A percentile compares a stretch with the other conserved stretches of the same genome.
Conservation (phyloP, 1,284 basidiomycete species). For the Gomphus sp. region DNA sequence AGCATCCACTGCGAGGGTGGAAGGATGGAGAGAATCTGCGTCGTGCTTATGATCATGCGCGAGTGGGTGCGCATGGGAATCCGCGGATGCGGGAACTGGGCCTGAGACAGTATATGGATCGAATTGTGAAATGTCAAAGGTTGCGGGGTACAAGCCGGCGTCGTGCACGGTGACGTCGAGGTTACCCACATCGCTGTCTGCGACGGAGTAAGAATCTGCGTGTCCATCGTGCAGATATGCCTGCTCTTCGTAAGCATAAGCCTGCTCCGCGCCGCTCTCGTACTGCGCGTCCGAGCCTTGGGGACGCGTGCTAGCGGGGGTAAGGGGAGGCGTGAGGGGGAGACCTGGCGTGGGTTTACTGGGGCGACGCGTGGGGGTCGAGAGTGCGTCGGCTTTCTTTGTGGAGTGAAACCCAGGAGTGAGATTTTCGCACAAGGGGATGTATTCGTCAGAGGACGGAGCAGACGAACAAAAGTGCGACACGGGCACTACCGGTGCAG, state of each 20-base stretch:
- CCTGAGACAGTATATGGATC: not conserved
- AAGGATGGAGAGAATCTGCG: not conserved
- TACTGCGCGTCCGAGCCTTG: not conserved
- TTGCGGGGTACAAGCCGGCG: not conserved
- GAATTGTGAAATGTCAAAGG: conserved; percentile 1
- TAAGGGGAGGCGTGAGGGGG: conserved; percentile 8
- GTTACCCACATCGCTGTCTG: too few relatives aligned
- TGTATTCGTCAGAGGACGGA: too few relatives aligned
- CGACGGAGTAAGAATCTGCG: not conserved
- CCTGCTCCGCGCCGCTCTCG: too few relatives aligned
- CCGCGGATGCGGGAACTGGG: not conserved
- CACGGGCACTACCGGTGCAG: not conserved
- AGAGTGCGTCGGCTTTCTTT: not conserved
- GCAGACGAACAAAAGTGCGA: not conserved
- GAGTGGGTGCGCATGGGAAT: too few relatives aligned
- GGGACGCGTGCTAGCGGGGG: not conserved
- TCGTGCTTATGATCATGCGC: too few relatives aligned
- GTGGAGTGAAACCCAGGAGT: too few relatives aligned
- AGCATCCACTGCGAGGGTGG: not conserved
- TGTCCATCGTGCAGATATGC: too few relatives aligned
- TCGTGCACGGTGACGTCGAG: too few relatives aligned
- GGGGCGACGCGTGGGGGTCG: not conserved
- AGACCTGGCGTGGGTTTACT: not conserved
- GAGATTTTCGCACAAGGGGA: too few relatives aligned
- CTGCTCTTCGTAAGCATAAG: too few relatives aligned